Evolutionary conservation across 2,329 filamentous ascomycete genomes (phyloP).

Genomic region (Hypoxylon sp.): DNA sequence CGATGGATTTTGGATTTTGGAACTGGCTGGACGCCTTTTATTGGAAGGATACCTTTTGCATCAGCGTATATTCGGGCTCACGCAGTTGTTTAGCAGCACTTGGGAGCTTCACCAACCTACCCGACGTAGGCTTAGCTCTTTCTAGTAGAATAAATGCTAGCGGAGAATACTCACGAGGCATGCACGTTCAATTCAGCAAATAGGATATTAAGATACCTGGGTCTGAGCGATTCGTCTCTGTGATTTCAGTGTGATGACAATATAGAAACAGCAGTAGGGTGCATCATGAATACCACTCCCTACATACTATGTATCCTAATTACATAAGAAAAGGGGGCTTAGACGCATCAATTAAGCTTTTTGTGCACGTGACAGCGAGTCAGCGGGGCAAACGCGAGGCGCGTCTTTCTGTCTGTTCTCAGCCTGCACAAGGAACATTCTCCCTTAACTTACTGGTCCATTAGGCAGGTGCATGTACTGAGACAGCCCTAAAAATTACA

Average conservation of each 20-base stretch:
- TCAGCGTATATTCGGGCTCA: constrained; percentile 30
- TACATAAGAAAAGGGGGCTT: too few species aligned
- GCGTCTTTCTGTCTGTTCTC: constrained; percentile 20
- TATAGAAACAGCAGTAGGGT: too few species aligned
- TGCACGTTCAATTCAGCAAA: not conserved
- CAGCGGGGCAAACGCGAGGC: constrained; percentile 33
- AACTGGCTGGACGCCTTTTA: constrained; percentile 22
- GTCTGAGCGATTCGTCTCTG: too few species aligned
- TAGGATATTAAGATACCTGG: too few species aligned
- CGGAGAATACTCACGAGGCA: constrained; percentile 15
- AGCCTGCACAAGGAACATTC: not conserved
- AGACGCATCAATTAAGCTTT: constrained; percentile 2
- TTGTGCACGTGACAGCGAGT: constrained; percentile 29
- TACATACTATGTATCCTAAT: too few species aligned
- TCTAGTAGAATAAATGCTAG: constrained; percentile 23
- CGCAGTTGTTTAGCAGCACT: constrained; percentile 20
- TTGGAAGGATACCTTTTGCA: constrained; percentile 38
- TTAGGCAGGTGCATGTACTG: too few species aligned
- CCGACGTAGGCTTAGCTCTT: constrained; percentile 6
- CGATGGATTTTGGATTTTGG: constrained; percentile 31
- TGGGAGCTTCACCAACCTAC: constrained; percentile 4
- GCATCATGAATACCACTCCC: too few species aligned
- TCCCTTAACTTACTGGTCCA: not conserved
- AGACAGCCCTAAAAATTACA: not conserved
- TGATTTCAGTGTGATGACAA: too few species aligned